phyloP scores from a whole-genome alignment of 176 grass and related monocot species.

The Dendrocalamus sinicus region DNA sequence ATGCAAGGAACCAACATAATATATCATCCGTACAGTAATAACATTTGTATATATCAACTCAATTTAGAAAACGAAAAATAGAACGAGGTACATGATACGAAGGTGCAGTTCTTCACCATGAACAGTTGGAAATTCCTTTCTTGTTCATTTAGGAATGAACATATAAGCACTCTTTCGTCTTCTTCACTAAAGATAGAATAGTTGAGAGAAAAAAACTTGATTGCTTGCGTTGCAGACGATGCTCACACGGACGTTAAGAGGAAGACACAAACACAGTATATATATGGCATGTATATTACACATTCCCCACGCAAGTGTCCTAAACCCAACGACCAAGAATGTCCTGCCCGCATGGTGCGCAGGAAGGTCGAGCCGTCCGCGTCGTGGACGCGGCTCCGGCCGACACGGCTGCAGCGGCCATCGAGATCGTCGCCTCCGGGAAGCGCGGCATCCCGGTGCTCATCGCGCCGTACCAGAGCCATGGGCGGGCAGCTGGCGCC shows the following conservation, averaged over 20 bases:
- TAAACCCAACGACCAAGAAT: not conserved
- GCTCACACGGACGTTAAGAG: not conserved
- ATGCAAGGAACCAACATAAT: not conserved
- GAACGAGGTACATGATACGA: not conserved
- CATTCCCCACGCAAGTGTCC: not conserved
- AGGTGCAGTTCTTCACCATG: not conserved
- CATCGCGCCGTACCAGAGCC: not conserved
- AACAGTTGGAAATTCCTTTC: slow-evolving; percentile 14
- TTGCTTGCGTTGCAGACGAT: slow-evolving; percentile 5
- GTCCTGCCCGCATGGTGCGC: not conserved
- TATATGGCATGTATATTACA: not conserved
- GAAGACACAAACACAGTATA: not conserved
- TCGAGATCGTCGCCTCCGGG: not conserved
- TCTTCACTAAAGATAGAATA: slow-evolving; percentile 13
- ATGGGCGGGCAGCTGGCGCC: not conserved
- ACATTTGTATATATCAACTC: not conserved
- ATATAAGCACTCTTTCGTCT: not conserved
- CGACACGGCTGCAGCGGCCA: not conserved
- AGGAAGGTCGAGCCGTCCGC: not conserved
- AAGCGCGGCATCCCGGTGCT: slow-evolving; percentile 32
- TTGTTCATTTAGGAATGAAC: not conserved
- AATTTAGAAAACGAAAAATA: not conserved
- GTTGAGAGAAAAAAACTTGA: not conserved
- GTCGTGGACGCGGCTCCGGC: slow-evolving; percentile 18
- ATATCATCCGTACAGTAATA: not conserved